Evolutionary conservation across 192 early-diverging fungal genomes (phyloP), one percentile per base, ranked within the genome.

Genomic region (Backusella psychrophila): DNA sequence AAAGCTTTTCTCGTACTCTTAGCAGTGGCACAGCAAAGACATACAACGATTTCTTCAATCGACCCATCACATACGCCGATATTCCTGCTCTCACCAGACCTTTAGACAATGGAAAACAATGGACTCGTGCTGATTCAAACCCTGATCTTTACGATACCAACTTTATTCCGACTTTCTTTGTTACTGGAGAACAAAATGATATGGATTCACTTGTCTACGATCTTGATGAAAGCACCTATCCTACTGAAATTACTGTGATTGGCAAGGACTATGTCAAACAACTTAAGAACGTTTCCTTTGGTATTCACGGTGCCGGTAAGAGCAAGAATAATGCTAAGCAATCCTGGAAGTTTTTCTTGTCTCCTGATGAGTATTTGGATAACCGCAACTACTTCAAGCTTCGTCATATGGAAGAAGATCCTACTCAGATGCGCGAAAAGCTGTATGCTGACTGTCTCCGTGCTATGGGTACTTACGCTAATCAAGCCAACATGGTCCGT

Each of bases 401-500:
- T 65, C 83, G 85, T 41, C 83, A 87, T 39, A 82, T 83, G 79
- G 85, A 87, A 66, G 81, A 83, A 70, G 85, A 87, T 44, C 85
- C 85, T 26, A 87, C 85, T n/a, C 85, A 87, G 67, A 84, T 87
- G 31, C 83, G 85, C 56, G 85, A 87, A 41, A 87, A 87, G 68
- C 72, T 87, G 14, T 87, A 84, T 66, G 85, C 85, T 49, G 85
- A 87, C 76, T 73, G 81, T 53, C 49, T 77, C 19, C 80, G 78
- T 69, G 81, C 85, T 42, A 77, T 87, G 72, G 83, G 83, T 9
- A 79, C 76, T n/a, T 82, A 81, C 63, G 80, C 75, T 31, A 83
- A 83, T 29, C 81, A 83, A 69, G 85, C 85, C 36, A 87, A 83
- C 65, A 84, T 83, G 79, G 68, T 80, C 59, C 81, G 85, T 29